Evolutionary conservation across 2,329 filamentous ascomycete species (phyloP).

Genomic region (Fusarium napiforme): DNA sequence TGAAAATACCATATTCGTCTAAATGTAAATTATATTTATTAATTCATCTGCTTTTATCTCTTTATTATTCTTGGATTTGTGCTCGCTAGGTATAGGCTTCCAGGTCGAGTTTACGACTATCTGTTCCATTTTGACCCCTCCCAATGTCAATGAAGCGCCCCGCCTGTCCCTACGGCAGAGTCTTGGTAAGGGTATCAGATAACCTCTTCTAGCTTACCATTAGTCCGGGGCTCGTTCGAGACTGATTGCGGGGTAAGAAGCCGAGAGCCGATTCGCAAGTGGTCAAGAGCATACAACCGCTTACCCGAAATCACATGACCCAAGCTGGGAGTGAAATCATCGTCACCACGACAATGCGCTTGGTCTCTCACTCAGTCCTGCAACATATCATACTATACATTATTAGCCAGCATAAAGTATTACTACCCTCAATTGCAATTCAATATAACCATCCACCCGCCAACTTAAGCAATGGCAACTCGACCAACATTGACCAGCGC

Average conservation of each 20-base stretch:
- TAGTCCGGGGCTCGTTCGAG: background rate
- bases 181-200: background rate
- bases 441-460: rapidly evolving
- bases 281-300: background rate
- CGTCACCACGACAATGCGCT: background rate
- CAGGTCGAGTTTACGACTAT: no score
- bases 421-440: rapidly evolving
- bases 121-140: no score
- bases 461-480: background rate
- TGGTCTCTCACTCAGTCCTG: background rate
- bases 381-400: background rate
- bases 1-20: background rate
- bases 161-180: rapidly evolving
- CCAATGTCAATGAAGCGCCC: background rate
- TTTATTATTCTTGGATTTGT: no score
- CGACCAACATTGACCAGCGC: background rate
- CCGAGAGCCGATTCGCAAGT: background rate
- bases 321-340: background rate
- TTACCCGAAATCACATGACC: background rate
- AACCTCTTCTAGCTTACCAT: background rate
- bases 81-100: no score
- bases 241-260: background rate
- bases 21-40: background rate
- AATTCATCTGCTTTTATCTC: background rate
- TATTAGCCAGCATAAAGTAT: background rate